These are phyloP conservation scores for Cronartium quercuum DNA, from an alignment of 1,284 basidiomycete genomes.

Conservation along the genomic window DNA sequence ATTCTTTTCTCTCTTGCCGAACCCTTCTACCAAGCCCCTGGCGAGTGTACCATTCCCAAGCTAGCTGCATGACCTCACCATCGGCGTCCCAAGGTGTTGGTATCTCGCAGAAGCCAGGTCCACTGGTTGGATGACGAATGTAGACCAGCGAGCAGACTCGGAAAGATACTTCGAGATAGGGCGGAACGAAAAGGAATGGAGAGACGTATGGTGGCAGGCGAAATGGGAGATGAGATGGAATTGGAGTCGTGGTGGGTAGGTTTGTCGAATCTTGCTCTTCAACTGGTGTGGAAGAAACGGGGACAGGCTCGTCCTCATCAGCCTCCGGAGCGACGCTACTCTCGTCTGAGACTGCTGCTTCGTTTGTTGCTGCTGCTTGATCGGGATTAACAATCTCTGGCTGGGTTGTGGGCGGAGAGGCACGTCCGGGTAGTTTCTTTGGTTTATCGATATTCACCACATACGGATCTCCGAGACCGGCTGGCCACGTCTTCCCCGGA, in stretches of 20 bases:
- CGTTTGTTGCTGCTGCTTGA: not conserved
- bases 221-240: slow-evolving; percentile 54
- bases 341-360: not conserved
- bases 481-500: slow-evolving; percentile 43
- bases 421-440: slow-evolving; percentile 42
- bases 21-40: slow-evolving; percentile 59
- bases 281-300: slow-evolving; percentile 39
- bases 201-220: slow-evolving; percentile 77
- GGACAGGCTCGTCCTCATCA: slow-evolving; percentile 31
- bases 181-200: slow-evolving; percentile 89
- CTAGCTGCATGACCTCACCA: slow-evolving; percentile 70
- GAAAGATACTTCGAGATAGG: slow-evolving; percentile 88
- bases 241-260: slow-evolving; percentile 36
- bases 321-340: slow-evolving; percentile 21
- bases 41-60: slow-evolving; percentile 87
- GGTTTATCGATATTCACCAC: slow-evolving; percentile 49
- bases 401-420: slow-evolving; percentile 6
- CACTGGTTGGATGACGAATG: slow-evolving; percentile 88
- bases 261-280: slow-evolving; percentile 40
- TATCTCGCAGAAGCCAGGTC: slow-evolving; percentile 84
- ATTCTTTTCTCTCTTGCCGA: slow-evolving; percentile 59
- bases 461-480: slow-evolving; percentile 20
- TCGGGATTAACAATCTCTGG: not conserved
- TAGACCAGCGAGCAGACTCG: slow-evolving; percentile 87
- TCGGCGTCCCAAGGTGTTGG: slow-evolving; percentile 89